phyloP scores from a whole-genome alignment of 441 rosid genomes.

The Populus trichocarpa region DNA sequence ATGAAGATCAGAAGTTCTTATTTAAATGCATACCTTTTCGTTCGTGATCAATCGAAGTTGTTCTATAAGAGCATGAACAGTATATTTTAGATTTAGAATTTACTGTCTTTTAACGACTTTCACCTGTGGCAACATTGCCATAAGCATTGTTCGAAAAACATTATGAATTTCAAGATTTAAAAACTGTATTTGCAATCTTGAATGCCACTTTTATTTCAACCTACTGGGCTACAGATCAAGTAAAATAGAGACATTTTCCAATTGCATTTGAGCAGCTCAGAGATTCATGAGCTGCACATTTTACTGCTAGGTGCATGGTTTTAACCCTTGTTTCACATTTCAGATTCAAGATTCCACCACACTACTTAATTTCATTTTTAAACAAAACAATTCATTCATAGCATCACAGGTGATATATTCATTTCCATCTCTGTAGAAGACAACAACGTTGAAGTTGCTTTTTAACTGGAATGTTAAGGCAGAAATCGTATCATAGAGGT shows the following conservation, averaged over 20 bases:
- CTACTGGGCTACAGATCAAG: neutral
- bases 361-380: neutral
- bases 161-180: neutral
- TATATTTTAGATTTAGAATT: no score
- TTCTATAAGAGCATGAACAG: conserved; percentile 46
- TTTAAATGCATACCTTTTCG: conserved; percentile 48
- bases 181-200: neutral
- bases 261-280: neutral
- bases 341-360: neutral
- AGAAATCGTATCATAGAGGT: neutral
- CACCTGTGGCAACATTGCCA: neutral
- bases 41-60: conserved; percentile 50
- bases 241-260: neutral
- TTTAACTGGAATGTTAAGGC: neutral
- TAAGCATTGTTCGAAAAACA: neutral
- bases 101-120: no score
- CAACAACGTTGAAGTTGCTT: neutral
- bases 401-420: no score
- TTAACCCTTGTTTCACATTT: neutral
- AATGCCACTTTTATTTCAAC: neutral
- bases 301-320: neutral
- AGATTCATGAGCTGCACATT: neutral
- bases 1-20: neutral
- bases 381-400: neutral
- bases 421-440: neutral